Conservation (phyloP, 371 early-diverging fungal genomes). For the Smittium culicis region DNA sequence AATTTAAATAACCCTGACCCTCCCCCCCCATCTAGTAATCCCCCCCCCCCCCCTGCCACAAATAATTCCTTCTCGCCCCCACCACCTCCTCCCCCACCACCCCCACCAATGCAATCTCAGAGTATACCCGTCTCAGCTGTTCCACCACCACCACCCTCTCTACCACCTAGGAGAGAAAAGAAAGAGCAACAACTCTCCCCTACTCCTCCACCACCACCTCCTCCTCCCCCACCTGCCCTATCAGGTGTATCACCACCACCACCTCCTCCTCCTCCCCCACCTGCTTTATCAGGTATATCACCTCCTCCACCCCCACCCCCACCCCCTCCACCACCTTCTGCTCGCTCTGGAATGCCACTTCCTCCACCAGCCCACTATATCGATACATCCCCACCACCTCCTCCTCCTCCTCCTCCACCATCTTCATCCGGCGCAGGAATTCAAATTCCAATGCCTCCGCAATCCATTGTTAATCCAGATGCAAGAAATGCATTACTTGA, state of each 20-base stretch:
- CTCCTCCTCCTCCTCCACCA: background rate
- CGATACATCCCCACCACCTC: background rate
- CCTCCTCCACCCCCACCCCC: constrained; percentile 13
- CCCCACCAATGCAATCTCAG: constrained; percentile 3
- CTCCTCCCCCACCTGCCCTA: background rate
- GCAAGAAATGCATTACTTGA: background rate
- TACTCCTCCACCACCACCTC: background rate
- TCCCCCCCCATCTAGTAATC: too few species aligned
- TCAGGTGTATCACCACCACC: background rate
- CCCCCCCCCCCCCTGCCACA: background rate
- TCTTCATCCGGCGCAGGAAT: background rate
- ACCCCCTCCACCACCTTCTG: constrained; percentile 4
- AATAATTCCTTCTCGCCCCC: background rate
- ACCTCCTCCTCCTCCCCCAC: constrained; percentile 9
- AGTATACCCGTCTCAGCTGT: background rate
- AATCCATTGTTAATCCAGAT: background rate
- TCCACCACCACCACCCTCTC: background rate
- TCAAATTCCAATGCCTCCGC: background rate
- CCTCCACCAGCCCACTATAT: background rate
- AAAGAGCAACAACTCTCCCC: background rate
- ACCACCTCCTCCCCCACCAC: background rate
- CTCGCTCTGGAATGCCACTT: background rate
- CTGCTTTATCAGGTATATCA: too few species aligned
- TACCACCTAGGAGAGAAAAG: background rate
- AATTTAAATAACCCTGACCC: too few species aligned